A percentile compares a stretch with the other conserved stretches of the same genome.
phyloP scores from a whole-genome alignment of 2,329 filamentous ascomycete species.

The Colletotrichum spinosum region DNA sequence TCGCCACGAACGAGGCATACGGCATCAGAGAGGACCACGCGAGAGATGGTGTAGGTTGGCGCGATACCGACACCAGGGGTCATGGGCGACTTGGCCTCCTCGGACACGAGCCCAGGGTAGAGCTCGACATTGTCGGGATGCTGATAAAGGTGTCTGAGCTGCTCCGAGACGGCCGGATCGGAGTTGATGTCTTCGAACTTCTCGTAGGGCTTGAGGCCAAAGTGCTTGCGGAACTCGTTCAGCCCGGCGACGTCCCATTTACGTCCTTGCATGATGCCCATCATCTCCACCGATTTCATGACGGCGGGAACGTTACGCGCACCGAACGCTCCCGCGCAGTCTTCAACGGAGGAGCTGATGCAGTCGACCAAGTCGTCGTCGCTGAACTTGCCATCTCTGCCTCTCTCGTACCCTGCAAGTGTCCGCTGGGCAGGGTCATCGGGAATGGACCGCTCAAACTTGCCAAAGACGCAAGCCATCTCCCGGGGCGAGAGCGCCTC shows the following conservation, averaged over 20 bases:
- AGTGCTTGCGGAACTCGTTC: slow-evolving; percentile 89
- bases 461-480: slow-evolving; percentile 71
- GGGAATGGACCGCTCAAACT: slow-evolving; percentile 71
- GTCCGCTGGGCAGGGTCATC: slow-evolving; percentile 75
- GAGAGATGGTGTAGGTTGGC: slow-evolving; percentile 80
- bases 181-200: slow-evolving; percentile 88
- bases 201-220: slow-evolving; percentile 79
- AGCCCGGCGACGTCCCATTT: slow-evolving; percentile 82
- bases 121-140: slow-evolving; percentile 85
- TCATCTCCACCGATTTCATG: slow-evolving; percentile 81
- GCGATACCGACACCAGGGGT: slow-evolving; percentile 79
- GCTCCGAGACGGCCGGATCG: slow-evolving; percentile 75
- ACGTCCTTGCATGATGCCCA: slow-evolving; percentile 82
- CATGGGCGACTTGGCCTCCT: slow-evolving; percentile 81
- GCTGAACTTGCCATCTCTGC: slow-evolving; percentile 74
- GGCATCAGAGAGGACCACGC: slow-evolving; percentile 81
- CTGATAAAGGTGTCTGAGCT: slow-evolving; percentile 76
- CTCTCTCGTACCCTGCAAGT: slow-evolving; percentile 75
- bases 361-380: slow-evolving; percentile 83
- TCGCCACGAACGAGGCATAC: slow-evolving; percentile 84
- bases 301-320: slow-evolving; percentile 79
- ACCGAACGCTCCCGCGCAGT: slow-evolving; percentile 80
- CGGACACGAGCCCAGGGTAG: slow-evolving; percentile 82
- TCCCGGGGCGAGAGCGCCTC: slow-evolving; percentile 68
- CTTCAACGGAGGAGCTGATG: slow-evolving; percentile 76